Evolutionary conservation across 495 filamentous ascomycete species (phyloP).

Genomic region (Talaromyces ruber): DNA sequence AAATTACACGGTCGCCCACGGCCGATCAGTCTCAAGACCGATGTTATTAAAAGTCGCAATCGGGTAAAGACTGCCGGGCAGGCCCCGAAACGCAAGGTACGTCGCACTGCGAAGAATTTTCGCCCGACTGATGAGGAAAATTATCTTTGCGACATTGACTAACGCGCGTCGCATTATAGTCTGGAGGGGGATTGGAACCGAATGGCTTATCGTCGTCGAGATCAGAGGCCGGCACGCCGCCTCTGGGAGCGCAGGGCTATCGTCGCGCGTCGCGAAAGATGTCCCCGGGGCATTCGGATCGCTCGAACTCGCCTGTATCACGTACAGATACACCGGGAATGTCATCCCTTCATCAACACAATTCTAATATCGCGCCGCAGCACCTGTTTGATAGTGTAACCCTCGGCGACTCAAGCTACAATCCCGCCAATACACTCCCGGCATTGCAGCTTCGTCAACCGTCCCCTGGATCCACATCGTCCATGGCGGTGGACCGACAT

Average conservation of each 20-base stretch:
- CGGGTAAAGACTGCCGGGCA: conserved; percentile 87
- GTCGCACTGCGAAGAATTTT: conserved; percentile 23
- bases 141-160: conserved; percentile 6
- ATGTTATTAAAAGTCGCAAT: conserved; percentile 99
- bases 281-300: conserved; percentile 64
- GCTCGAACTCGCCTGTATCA: conserved; percentile 78
- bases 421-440: conserved; percentile 47
- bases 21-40: conserved; percentile 94
- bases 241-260: conserved; percentile 41
- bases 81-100: conserved; percentile 82
- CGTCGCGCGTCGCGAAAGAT: conserved; percentile 65
- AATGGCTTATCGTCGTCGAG: conserved; percentile 50
- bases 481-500: conserved; percentile 60
- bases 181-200: conserved; percentile 39
- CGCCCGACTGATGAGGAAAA: background rate
- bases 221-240: conserved; percentile 48
- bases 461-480: conserved; percentile 61
- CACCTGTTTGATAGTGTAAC: conserved; percentile 70
- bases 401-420: conserved; percentile 54
- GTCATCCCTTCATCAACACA: conserved; percentile 50
- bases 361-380: conserved; percentile 67
- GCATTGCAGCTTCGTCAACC: conserved; percentile 48
- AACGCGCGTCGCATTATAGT: conserved; percentile 28
- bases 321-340: conserved; percentile 75
- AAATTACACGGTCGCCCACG: conserved; percentile 92